Evolutionary conservation across 2,329 filamentous ascomycete species (phyloP), one percentile per base, ranked within the genome.

Genomic region (Xylariaceae sp.): DNA sequence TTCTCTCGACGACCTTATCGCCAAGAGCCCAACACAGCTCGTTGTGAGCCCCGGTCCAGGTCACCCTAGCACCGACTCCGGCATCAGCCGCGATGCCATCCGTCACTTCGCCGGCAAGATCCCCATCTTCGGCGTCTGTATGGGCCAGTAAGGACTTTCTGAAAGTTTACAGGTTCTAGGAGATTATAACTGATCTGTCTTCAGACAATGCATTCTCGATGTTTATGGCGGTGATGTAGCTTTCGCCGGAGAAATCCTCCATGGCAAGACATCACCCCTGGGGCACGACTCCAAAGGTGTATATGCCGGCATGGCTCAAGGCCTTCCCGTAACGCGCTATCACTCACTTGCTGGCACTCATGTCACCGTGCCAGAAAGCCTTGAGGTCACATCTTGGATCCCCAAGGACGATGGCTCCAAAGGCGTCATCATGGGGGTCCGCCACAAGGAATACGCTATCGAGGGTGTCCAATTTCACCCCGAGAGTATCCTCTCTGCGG

Each of bases 391-490:
- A 1, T 96, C 94, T 40, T 96, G 90, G 86, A 90, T 94, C 47
- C 80, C 84, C 31, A 82, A 82, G 57, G 83, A 85, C 14, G 88
- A 91, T 64, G 85, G 85, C 45, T 83, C 82, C 30, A 90, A 87
- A 57, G 89, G 88, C 30, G 84, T 97, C 52, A 99, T 99, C 60
- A 96, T 97, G 87, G 94, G 94, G 42, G 88, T 99, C 41, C 85
- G 94, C 41, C 94, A 99, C 75, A 96, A 92, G 73, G 82, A 94
- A 64, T 87, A 86, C 62, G 81, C 89, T 1, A 78, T 97, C n/a
- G 94, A 99, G 68, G 94, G 91, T 38, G 94, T 99, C 14, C 94
- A 99, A 66, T 99, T 97, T 62, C 94, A 99, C 61, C 94, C 94
- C 0, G 94, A 99, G 71, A 97, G 92, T 67, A 99, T 99, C 50